Base-by-base conservation (phyloP, 306 rosid genomes). In the Sicyos edulis region DNA sequence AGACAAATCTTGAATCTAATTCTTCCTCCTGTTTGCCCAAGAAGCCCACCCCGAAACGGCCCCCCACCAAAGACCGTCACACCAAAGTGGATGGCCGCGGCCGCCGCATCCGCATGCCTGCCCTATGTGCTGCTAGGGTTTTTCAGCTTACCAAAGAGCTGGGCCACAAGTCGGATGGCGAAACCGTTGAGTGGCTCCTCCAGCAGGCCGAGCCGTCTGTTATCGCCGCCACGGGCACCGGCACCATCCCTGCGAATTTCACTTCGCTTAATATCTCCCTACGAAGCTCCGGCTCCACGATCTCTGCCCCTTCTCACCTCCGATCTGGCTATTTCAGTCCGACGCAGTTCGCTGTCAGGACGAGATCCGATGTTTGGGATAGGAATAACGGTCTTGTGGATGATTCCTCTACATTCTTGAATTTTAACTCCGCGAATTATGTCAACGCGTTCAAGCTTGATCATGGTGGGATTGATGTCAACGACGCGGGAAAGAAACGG, bases 91-190 rank as follows among this genome's bases (percentile, higher is more conserved):
- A 92, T 21, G 98, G 98, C 16, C 90, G 98, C 0, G 98, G 98
- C 34, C 98, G 98, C 65, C 89, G 98, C 85, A 92, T 92, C 85
- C 92, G 98, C n/a, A 92, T 92, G 98, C 98, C 98, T 0, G 96
- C 96, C 0, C 87, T 92, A 15, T 92, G 98, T 16, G 98, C 98
- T 0, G 98, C 98, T 21, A 82, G 98, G 78, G 98, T 92, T 54
- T 92, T 92, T 49, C 98, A 92, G 80, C 85, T 92, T 5, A 92
- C 98, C 12, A 59, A 91, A 65, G 98, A 92, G 77, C 84, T 92
- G 0, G 98, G 98, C 44, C 96, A 92, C 78, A 92, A 90, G 63
- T 92, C 96, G 0, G 98, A 92, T 34, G 98, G 98, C 0, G 98
- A 92, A 75, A 92, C 98, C 37, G 86, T 92, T 9, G 93, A 92